Conservation (phyloP, 306 rosid genomes). For the Oemleria cerasiformis region DNA sequence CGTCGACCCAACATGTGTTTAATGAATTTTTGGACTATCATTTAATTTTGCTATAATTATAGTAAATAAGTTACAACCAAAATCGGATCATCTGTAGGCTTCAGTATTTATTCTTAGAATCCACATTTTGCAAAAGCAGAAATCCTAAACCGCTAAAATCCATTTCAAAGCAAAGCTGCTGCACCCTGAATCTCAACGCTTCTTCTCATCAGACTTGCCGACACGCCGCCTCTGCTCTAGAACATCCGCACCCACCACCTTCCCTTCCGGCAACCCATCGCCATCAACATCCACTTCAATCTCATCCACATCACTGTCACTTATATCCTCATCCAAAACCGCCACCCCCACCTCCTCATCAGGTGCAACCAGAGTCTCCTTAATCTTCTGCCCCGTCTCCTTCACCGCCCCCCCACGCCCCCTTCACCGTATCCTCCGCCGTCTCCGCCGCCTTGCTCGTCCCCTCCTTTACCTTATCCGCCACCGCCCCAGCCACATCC, state of each 20-base stretch:
- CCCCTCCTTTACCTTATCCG: slow-evolving; percentile 21
- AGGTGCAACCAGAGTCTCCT: slow-evolving; percentile 58
- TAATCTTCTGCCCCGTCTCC: slow-evolving; percentile 49
- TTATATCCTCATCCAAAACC: neutral
- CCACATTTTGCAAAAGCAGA: neutral
- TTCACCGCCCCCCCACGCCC: slow-evolving; percentile 23
- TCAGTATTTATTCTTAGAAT: neutral
- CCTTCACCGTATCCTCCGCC: slow-evolving; percentile 17
- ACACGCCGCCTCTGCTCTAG: slow-evolving; percentile 27
- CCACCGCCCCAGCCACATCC: slow-evolving; percentile 16
- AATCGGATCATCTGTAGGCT: neutral
- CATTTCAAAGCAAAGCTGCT: neutral
- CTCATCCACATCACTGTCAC: neutral
- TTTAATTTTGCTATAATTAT: too few species aligned
- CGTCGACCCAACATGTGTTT: too few species aligned
- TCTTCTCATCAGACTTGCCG: slow-evolving; percentile 23
- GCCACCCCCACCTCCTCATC: slow-evolving; percentile 26
- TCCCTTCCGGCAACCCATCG: neutral
- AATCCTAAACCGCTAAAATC: neutral
- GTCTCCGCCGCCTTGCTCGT: slow-evolving; percentile 6
- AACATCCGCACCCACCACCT: slow-evolving; percentile 34
- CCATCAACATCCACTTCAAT: neutral
- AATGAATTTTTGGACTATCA: too few species aligned
- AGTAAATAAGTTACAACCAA: neutral
- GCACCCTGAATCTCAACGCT: neutral